These are phyloP conservation scores for Clitopilus passeckerianus DNA, from an alignment of 768 basidiomycete species.

Conservation along the genomic window DNA sequence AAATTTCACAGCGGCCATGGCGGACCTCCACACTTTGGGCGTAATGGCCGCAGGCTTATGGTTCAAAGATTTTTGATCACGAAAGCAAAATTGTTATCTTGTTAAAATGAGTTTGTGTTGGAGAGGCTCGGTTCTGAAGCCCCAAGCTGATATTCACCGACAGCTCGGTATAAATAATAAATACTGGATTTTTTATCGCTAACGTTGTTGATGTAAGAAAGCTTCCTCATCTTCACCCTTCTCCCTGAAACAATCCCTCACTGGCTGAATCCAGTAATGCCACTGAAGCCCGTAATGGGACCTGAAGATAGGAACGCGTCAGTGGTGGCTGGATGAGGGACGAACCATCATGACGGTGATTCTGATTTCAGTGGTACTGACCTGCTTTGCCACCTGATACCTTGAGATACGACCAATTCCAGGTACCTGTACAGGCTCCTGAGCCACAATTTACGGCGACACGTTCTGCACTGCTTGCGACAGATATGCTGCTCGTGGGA, in stretches of 20 bases:
- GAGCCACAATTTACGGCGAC: conserved; percentile 55
- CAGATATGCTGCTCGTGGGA: conserved; percentile 34
- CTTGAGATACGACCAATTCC: conserved; percentile 46
- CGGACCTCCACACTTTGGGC: too few species aligned
- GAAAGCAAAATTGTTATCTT: too few species aligned
- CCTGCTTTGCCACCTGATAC: conserved; percentile 40
- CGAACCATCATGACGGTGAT: background rate
- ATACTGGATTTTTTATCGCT: too few species aligned
- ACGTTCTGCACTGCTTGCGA: conserved; percentile 34
- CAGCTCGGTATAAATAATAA: too few species aligned
- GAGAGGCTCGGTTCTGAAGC: too few species aligned
- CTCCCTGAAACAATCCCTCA: background rate
- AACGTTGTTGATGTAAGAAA: too few species aligned
- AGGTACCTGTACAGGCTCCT: conserved; percentile 46
- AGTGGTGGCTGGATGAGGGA: background rate
- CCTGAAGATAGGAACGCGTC: conserved; percentile 18
- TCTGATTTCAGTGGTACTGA: background rate
- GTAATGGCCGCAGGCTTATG: too few species aligned
- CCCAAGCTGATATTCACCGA: too few species aligned
- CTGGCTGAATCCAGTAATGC: conserved; percentile 25
- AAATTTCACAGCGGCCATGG: too few species aligned
- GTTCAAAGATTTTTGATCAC: too few species aligned
- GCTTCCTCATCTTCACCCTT: too few species aligned
- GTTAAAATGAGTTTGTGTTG: too few species aligned
- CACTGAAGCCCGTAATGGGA: conserved; percentile 28